Percentiles rank a stretch among this genome's conserved stretches.
Conservation (phyloP, 2,329 filamentous ascomycete genomes). For the Rhynchosporium secalis region DNA sequence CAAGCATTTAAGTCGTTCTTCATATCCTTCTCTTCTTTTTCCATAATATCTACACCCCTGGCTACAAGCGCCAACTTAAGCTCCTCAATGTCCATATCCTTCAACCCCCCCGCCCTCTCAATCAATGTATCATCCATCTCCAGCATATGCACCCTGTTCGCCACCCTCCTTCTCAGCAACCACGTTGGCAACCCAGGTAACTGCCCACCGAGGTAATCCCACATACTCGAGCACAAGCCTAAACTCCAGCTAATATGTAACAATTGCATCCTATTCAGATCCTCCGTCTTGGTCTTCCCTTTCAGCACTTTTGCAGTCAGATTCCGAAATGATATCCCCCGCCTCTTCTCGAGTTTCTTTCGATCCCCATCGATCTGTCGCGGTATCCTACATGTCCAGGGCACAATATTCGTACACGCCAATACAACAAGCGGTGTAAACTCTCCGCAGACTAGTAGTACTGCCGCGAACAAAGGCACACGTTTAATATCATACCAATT, state of each 20-base stretch:
- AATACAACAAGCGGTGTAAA: conserved; percentile 80
- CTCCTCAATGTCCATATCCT: conserved; percentile 61
- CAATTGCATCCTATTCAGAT: conserved; percentile 43
- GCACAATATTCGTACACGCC: conserved; percentile 68
- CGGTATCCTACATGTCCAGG: conserved; percentile 81
- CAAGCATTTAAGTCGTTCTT: conserved; percentile 43
- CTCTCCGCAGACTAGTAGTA: conserved; percentile 80
- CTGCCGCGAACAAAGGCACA: conserved; percentile 73
- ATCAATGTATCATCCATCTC: conserved; percentile 71
- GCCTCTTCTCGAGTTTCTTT: conserved; percentile 53
- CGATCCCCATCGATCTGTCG: conserved; percentile 64
- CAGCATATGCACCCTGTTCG: conserved; percentile 61
- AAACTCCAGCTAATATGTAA: conserved; percentile 45
- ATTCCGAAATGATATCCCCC: conserved; percentile 50
- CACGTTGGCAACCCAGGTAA: conserved; percentile 44
- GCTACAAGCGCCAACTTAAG: conserved; percentile 70
- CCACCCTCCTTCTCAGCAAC: conserved; percentile 56
- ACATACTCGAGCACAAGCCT: conserved; percentile 44
- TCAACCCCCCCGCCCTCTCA: conserved; percentile 58
- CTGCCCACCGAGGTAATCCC: conserved; percentile 46
- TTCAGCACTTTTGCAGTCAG: conserved; percentile 36
- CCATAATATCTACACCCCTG: conserved; percentile 60
- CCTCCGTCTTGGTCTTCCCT: conserved; percentile 26
- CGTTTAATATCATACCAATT: conserved; percentile 72
- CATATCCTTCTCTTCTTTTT: conserved; percentile 41